Conservation (phyloP, 2,329 filamentous ascomycete species). For the Aspergillus viridinutans region DNA sequence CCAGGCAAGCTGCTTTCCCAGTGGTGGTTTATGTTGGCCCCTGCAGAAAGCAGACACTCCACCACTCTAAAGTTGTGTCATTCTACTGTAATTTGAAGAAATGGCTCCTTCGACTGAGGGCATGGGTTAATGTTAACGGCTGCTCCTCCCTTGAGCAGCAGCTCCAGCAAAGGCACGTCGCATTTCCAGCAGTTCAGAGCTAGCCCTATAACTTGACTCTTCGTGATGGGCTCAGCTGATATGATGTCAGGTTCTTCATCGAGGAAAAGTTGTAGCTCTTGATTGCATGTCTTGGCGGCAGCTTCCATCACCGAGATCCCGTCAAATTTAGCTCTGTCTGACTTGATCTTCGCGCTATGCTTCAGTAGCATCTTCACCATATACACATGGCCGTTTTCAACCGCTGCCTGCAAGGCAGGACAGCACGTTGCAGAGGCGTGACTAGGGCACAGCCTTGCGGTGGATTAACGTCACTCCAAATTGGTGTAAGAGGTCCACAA, state of each 20-base stretch:
- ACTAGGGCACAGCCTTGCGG: constrained; percentile 1
- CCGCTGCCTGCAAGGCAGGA: constrained; percentile 29
- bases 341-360: too few species aligned
- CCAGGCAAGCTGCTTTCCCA: neutral
- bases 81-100: constrained; percentile 11
- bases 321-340: too few species aligned
- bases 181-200: neutral
- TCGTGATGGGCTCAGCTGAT: constrained; percentile 6
- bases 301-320: constrained; percentile 5
- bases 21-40: constrained; percentile 9
- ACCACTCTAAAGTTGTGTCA: constrained; percentile 7
- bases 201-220: constrained; percentile 1
- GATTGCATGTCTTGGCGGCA: neutral
- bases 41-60: constrained; percentile 11
- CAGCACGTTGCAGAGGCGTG: constrained; percentile 14
- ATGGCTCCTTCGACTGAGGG: neutral
- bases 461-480: constrained; percentile 14
- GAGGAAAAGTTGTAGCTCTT: constrained; percentile 8
- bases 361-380: constrained; percentile 4
- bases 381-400: constrained; percentile 17
- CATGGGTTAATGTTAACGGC: neutral
- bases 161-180: constrained; percentile 1
- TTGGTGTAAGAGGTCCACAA: constrained; percentile 11
- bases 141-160: constrained; percentile 8
- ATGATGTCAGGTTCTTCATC: constrained; percentile 3